Percentiles rank a stretch among this genome's conserved stretches.
These are phyloP conservation scores for Fusarium citri DNA, from an alignment of 2,329 filamentous ascomycete species.

Conservation along the genomic window DNA sequence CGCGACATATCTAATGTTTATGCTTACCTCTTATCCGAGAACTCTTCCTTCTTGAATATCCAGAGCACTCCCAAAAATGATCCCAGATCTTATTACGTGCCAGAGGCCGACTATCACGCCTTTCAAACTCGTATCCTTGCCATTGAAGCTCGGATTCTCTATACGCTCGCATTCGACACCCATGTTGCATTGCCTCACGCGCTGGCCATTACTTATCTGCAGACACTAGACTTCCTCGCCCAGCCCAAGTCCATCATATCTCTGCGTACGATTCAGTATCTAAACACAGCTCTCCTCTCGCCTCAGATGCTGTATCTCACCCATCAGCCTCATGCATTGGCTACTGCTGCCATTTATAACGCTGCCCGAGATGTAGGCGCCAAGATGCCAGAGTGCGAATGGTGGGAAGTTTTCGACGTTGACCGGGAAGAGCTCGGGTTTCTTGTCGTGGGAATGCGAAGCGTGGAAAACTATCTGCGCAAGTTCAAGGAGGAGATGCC, in stretches of 20 bases:
- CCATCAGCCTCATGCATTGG: slow-evolving; percentile 87
- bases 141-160: slow-evolving; percentile 82
- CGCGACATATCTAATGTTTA: slow-evolving; percentile 89
- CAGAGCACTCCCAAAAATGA: slow-evolving; percentile 52
- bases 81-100: slow-evolving; percentile 72
- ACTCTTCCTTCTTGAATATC: slow-evolving; percentile 65
- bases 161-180: slow-evolving; percentile 81
- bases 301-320: slow-evolving; percentile 92
- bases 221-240: slow-evolving; percentile 80
- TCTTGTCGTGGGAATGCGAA: slow-evolving; percentile 85
- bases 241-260: slow-evolving; percentile 65
- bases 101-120: slow-evolving; percentile 76
- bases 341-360: slow-evolving; percentile 91
- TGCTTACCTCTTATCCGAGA: slow-evolving; percentile 77
- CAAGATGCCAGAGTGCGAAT: slow-evolving; percentile 84
- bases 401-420: slow-evolving; percentile 99
- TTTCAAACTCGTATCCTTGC: slow-evolving; percentile 73
- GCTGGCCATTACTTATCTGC: slow-evolving; percentile 90
- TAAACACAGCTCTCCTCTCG: slow-evolving; percentile 88
- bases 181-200: slow-evolving; percentile 88
- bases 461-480: slow-evolving; percentile 76
- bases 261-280: slow-evolving; percentile 75
- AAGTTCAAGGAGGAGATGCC: slow-evolving; percentile 69
- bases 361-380: slow-evolving; percentile 80
- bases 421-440: slow-evolving; percentile 96